Percentiles rank a stretch among this genome's conserved stretches.
phyloP scores from a whole-genome alignment of 2,329 filamentous ascomycete genomes.

The Hypomyces rosellus region DNA sequence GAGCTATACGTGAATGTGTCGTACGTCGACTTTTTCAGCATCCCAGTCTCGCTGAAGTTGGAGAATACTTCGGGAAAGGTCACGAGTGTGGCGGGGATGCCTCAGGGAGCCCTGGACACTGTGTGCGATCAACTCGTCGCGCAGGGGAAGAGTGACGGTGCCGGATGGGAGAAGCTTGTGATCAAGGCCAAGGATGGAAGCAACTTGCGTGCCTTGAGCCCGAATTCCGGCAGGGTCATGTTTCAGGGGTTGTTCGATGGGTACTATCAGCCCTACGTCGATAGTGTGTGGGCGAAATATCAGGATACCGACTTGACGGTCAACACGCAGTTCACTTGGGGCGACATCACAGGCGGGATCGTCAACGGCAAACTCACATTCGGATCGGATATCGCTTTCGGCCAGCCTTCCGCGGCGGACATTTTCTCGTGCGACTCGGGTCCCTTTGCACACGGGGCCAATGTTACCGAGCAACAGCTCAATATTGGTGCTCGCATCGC shows the following conservation, averaged over 20 bases:
- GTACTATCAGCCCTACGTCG: slow-evolving; percentile 46
- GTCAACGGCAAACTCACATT: slow-evolving; percentile 34
- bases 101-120: slow-evolving; percentile 37
- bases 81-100: slow-evolving; percentile 44
- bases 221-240: slow-evolving; percentile 43
- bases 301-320: slow-evolving; percentile 36
- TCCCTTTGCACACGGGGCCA: slow-evolving; percentile 43
- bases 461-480: slow-evolving; percentile 41
- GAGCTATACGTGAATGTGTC: slow-evolving; percentile 64
- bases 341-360: slow-evolving; percentile 40
- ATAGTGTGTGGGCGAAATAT: slow-evolving; percentile 48
- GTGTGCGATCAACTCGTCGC: slow-evolving; percentile 39
- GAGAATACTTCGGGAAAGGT: slow-evolving; percentile 37
- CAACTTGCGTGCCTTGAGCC: slow-evolving; percentile 46
- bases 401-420: slow-evolving; percentile 40
- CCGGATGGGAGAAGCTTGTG: slow-evolving; percentile 47
- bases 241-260: slow-evolving; percentile 38
- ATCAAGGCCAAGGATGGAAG: slow-evolving; percentile 32
- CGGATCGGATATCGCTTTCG: slow-evolving; percentile 31
- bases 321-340: slow-evolving; percentile 50
- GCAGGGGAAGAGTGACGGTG: slow-evolving; percentile 40
- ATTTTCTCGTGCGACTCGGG: slow-evolving; percentile 51
- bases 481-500: slow-evolving; percentile 67
- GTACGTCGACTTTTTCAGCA: slow-evolving; percentile 68
- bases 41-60: slow-evolving; percentile 56